Evolutionary conservation across 1,284 basidiomycete genomes (phyloP).

Genomic region (Somion occarium): DNA sequence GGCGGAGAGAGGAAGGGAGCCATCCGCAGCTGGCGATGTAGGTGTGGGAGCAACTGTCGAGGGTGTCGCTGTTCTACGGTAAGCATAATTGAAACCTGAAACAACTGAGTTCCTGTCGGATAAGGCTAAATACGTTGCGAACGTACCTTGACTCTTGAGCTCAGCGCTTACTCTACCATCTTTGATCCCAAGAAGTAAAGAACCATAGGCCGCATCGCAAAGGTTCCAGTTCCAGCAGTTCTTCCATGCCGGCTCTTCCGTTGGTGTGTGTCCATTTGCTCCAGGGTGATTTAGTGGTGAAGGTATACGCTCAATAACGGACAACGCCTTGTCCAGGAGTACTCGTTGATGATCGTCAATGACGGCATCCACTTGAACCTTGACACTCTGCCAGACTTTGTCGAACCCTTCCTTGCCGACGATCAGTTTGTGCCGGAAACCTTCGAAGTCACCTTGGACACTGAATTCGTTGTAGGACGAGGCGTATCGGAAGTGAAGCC

Average conservation of each 20-base stretch:
- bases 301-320: constrained; percentile 80
- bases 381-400: constrained; percentile 93
- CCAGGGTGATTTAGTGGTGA: constrained; percentile 54
- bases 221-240: constrained; percentile 99
- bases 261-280: constrained; percentile 43
- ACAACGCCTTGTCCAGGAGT: constrained; percentile 86
- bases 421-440: constrained; percentile 80
- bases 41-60: constrained; percentile 38
- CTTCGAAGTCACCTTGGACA: constrained; percentile 86
- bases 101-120: neutral
- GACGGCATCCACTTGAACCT: constrained; percentile 86
- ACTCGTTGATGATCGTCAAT: constrained; percentile 90
- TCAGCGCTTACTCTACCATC: constrained; percentile 92
- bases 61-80: constrained; percentile 67
- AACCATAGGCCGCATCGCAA: constrained; percentile 92
- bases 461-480: constrained; percentile 97
- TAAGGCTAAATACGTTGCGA: neutral
- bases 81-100: constrained; percentile 93
- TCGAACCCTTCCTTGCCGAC: constrained; percentile 81
- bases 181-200: constrained; percentile 82
- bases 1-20: constrained; percentile 32
- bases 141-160: constrained; percentile 83
- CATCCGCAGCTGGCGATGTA: constrained; percentile 16
- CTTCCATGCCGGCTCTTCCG: constrained; percentile 90
- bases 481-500: constrained; percentile 96